phyloP scores from a whole-genome alignment of 176 grass and related monocot genomes.

The Bromus sterilis region DNA sequence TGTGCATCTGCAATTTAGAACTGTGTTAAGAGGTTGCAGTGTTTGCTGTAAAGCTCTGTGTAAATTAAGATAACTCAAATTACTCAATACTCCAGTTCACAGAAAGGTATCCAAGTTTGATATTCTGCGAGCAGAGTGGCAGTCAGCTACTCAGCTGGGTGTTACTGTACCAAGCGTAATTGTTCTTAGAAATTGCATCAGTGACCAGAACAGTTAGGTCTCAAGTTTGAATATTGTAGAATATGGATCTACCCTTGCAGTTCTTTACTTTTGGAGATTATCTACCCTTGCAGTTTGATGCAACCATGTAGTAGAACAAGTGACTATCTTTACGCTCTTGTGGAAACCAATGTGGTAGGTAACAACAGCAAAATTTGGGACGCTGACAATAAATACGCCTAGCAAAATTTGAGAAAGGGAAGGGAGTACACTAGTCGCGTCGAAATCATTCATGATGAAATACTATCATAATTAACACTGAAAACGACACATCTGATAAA shows the following conservation, averaged over 20 bases:
- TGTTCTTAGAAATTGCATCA: background rate
- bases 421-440: too few relatives aligned
- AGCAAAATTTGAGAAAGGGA: too few relatives aligned
- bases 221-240: background rate
- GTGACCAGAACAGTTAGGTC: background rate
- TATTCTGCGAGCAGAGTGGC: background rate
- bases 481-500: too few relatives aligned
- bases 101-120: background rate
- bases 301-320: background rate
- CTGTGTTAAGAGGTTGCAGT: background rate
- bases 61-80: background rate
- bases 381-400: background rate
- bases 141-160: background rate
- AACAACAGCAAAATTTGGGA: background rate
- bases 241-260: background rate
- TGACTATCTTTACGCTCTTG: background rate
- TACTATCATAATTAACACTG: too few relatives aligned
- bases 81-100: background rate
- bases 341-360: background rate
- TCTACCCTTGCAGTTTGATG: background rate
- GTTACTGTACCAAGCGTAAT: background rate
- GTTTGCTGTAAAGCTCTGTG: too few relatives aligned
- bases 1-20: constrained; percentile 55
- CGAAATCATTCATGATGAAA: background rate
- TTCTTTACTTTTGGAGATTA: too few relatives aligned